A percentile compares a stretch with the other conserved stretches of the same genome.
phyloP scores from a whole-genome alignment of 2,329 filamentous ascomycete genomes.

The Microthyrium microscopicum region DNA sequence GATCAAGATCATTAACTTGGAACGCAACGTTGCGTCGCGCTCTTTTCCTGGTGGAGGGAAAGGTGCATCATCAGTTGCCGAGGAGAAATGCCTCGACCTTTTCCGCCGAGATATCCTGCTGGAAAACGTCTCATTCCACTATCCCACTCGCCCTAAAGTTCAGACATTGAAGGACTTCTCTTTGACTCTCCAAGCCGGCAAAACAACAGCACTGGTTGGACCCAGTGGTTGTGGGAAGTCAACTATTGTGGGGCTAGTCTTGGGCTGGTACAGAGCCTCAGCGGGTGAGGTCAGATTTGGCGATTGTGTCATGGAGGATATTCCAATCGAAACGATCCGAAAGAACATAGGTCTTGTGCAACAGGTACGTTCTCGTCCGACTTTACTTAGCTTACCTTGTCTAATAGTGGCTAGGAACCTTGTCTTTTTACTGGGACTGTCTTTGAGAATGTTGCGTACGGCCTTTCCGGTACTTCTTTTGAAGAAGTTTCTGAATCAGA shows the following conservation, averaged over 20 bases:
- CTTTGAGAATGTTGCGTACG: constrained; percentile 48
- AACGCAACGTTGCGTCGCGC: constrained; percentile 66
- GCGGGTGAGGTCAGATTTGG: constrained; percentile 20
- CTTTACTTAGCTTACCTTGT: not conserved
- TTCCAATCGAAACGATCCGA: constrained; percentile 22
- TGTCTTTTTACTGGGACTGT: constrained; percentile 34
- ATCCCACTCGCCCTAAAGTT: constrained; percentile 23
- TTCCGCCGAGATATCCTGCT: constrained; percentile 44
- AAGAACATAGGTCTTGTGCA: constrained; percentile 28
- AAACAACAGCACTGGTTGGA: constrained; percentile 28
- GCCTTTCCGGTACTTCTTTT: constrained; percentile 33
- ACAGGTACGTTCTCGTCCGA: constrained; percentile 15
- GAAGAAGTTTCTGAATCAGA: constrained; percentile 18
- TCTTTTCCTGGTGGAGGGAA: constrained; percentile 55
- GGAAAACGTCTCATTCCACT: constrained; percentile 24
- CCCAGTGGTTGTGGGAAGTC: constrained; percentile 26
- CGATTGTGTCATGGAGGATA: constrained; percentile 19
- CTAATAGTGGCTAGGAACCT: constrained; percentile 42
- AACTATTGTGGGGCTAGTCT: constrained; percentile 22
- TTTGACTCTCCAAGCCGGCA: constrained; percentile 20
- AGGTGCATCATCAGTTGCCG: too few relatives aligned
- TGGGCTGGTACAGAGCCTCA: constrained; percentile 23
- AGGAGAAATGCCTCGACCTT: constrained; percentile 30
- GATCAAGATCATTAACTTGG: constrained; percentile 69
- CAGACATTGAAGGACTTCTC: constrained; percentile 22